phyloP scores from a whole-genome alignment of 495 filamentous ascomycete species.

The Hyaloscypha hepaticicola region DNA sequence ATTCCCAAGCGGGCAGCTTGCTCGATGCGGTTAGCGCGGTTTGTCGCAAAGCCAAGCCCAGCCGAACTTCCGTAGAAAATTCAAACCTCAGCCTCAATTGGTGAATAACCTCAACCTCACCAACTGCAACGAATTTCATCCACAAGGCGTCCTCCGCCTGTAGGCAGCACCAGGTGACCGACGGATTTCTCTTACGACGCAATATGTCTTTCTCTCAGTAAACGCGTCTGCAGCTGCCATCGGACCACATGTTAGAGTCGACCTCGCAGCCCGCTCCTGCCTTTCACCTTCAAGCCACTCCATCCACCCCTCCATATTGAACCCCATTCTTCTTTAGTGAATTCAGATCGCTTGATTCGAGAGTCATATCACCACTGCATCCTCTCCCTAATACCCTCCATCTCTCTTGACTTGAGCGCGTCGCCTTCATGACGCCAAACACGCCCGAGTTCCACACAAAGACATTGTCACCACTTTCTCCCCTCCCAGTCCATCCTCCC shows the following conservation, averaged over 20 bases:
- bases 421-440: conserved; percentile 62
- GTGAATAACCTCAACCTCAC: neutral
- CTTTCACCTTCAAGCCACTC: conserved; percentile 7
- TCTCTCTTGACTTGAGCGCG: conserved; percentile 19
- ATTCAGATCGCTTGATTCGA: conserved; percentile 8
- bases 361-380: conserved; percentile 8
- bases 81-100: neutral
- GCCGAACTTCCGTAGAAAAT: neutral
- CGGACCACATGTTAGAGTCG: neutral
- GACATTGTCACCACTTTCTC: conserved; percentile 70
- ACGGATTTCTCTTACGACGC: neutral
- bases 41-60: neutral
- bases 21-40: neutral
- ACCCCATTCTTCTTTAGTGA: conserved; percentile 1
- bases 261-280: conserved; percentile 2
- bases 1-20: neutral
- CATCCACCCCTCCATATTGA: conserved; percentile 5
- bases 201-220: neutral
- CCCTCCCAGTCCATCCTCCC: conserved; percentile 67
- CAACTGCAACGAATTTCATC: neutral
- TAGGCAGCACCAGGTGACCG: neutral
- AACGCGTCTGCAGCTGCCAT: neutral
- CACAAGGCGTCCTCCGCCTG: neutral
- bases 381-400: conserved; percentile 8
- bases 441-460: conserved; percentile 65